Conservation (phyloP, 1,139 yeast species). For the Candida sanyaensis region DNA sequence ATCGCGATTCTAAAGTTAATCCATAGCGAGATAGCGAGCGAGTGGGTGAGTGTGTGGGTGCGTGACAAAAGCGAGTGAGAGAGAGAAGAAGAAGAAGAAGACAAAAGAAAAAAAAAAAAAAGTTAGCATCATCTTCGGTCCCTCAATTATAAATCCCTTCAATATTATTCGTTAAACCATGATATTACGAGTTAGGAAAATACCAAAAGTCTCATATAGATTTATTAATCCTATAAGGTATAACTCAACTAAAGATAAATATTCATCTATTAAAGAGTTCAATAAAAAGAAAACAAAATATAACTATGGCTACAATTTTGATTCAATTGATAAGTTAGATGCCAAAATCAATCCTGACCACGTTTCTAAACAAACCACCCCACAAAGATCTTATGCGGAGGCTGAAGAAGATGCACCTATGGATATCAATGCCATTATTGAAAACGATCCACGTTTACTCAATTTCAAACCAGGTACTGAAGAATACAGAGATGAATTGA, state of each 20-base stretch:
- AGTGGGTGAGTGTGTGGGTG: too few species aligned
- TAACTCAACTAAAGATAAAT: slow-evolving; percentile 8
- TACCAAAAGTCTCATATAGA: neutral
- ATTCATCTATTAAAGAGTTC: slow-evolving; percentile 37
- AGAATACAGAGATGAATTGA: slow-evolving; percentile 39
- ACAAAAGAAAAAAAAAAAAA: slow-evolving; percentile 3
- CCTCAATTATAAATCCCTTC: neutral
- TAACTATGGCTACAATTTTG: slow-evolving; percentile 33
- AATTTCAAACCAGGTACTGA: slow-evolving; percentile 34
- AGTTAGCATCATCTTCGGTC: neutral
- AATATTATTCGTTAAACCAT: slow-evolving; percentile 2
- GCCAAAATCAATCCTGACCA: slow-evolving; percentile 14
- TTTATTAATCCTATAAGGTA: neutral
- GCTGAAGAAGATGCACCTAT: slow-evolving; percentile 18
- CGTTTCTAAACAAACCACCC: neutral
- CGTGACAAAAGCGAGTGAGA: neutral
- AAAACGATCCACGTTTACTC: slow-evolving; percentile 37
- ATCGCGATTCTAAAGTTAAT: neutral
- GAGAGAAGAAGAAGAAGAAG: neutral
- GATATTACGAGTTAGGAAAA: slow-evolving; percentile 1
- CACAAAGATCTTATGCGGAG: slow-evolving; percentile 13
- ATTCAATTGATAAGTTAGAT: slow-evolving; percentile 26
- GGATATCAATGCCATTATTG: slow-evolving; percentile 27
- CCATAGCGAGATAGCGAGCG: neutral
- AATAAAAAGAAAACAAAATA: slow-evolving; percentile 39